Percentiles rank a stretch among this genome's conserved stretches.
Conservation (phyloP, 2,329 filamentous ascomycete species). For the Fusarium equiseti region DNA sequence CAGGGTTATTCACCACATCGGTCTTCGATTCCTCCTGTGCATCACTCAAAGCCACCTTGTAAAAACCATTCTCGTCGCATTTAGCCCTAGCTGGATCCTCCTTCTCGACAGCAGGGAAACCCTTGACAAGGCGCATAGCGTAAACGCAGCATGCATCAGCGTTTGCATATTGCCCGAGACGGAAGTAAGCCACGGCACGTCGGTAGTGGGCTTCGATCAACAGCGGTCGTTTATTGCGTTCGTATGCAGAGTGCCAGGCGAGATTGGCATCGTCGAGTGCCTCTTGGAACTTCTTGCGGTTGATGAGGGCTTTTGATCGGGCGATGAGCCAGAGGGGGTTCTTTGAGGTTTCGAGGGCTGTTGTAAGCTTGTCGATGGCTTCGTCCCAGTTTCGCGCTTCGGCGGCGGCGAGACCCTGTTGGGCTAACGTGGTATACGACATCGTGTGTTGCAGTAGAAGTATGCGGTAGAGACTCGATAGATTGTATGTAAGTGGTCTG, state of each 20-base stretch:
- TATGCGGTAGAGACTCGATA: neutral
- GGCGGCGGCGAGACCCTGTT: constrained; percentile 74
- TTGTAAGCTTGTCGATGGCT: constrained; percentile 76
- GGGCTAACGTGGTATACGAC: constrained; percentile 64
- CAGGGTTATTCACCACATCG: constrained; percentile 49
- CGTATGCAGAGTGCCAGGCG: constrained; percentile 70
- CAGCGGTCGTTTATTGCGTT: constrained; percentile 79
- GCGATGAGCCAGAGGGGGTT: constrained; percentile 85
- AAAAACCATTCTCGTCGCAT: constrained; percentile 62
- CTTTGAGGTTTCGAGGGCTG: constrained; percentile 72
- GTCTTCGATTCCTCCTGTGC: constrained; percentile 48
- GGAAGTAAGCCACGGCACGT: constrained; percentile 79
- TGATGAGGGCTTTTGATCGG: constrained; percentile 82
- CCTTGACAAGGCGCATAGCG: constrained; percentile 58
- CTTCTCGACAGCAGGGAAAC: constrained; percentile 49
- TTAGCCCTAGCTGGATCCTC: constrained; percentile 47
- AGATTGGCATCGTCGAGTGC: constrained; percentile 78
- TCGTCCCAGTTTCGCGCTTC: constrained; percentile 71
- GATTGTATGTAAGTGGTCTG: neutral
- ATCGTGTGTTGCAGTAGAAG: constrained; percentile 52
- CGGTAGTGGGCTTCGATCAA: constrained; percentile 87
- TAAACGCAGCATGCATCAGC: constrained; percentile 77
- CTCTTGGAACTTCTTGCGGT: constrained; percentile 68
- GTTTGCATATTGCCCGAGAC: constrained; percentile 78
- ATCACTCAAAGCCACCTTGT: constrained; percentile 55